Conservation (phyloP, 768 basidiomycete species). For the Tephrocybe sp. region DNA sequence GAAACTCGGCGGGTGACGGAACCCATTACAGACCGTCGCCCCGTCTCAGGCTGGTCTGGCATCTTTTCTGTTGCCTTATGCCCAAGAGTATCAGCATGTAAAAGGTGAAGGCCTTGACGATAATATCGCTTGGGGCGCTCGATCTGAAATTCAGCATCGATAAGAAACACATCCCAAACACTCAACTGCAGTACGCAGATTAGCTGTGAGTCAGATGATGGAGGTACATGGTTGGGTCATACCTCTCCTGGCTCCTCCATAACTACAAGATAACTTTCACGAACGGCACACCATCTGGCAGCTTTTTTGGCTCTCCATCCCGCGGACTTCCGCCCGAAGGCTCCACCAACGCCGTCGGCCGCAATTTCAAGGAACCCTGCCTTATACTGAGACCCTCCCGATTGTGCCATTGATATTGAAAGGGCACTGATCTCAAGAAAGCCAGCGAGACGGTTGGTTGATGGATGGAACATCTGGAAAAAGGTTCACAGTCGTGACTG, state of each 20-base stretch:
- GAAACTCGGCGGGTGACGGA: slow-evolving; percentile 51
- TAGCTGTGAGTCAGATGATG: background rate
- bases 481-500: background rate
- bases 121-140: slow-evolving; percentile 90
- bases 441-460: slow-evolving; percentile 82
- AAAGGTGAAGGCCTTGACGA: slow-evolving; percentile 76
- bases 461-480: slow-evolving; percentile 92
- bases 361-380: slow-evolving; percentile 78
- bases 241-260: slow-evolving; percentile 88
- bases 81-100: slow-evolving; percentile 36
- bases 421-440: slow-evolving; percentile 93
- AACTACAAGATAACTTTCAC: slow-evolving; percentile 89
- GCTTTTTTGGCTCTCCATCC: slow-evolving; percentile 61
- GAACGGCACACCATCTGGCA: slow-evolving; percentile 86
- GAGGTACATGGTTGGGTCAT: slow-evolving; percentile 17
- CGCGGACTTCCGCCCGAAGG: slow-evolving; percentile 66
- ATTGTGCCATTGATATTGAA: slow-evolving; percentile 74
- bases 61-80: slow-evolving; percentile 7
- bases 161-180: slow-evolving; percentile 92
- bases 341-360: slow-evolving; percentile 48
- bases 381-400: slow-evolving; percentile 88
- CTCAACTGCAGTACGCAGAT: slow-evolving; percentile 46
- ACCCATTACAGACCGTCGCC: slow-evolving; percentile 41
- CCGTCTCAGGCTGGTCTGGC: slow-evolving; percentile 21
- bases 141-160: slow-evolving; percentile 87